Percentiles rank a stretch among this genome's conserved stretches.
phyloP scores from a whole-genome alignment of 2,329 filamentous ascomycete genomes.

The Tolypocladium sp. region DNA sequence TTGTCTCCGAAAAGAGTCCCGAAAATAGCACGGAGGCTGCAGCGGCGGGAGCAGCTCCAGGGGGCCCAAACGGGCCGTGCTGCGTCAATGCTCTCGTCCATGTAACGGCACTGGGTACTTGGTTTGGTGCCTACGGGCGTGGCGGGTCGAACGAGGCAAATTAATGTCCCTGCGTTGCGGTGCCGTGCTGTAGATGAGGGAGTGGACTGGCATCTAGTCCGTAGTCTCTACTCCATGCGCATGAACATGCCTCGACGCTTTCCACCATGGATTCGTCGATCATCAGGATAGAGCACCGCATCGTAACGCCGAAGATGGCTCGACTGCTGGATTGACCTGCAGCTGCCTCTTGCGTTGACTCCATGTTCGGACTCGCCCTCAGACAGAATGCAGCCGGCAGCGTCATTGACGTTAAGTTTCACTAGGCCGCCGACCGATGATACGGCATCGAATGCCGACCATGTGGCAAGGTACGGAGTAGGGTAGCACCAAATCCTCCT shows the following conservation, averaged over 20 bases:
- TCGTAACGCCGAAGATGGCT: background rate
- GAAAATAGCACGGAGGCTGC: background rate
- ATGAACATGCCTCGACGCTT: background rate
- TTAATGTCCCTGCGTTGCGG: background rate
- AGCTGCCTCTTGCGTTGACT: background rate
- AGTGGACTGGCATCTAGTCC: background rate
- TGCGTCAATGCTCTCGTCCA: background rate
- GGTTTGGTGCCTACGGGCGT: background rate
- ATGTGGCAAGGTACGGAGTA: background rate
- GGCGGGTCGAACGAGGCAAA: background rate
- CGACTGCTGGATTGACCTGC: background rate
- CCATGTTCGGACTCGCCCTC: background rate
- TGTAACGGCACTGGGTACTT: background rate
- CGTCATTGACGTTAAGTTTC: background rate
- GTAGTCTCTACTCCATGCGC: too few species aligned
- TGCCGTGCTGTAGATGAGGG: background rate
- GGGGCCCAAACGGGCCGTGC: background rate
- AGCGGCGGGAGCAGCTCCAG: background rate
- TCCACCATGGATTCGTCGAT: background rate
- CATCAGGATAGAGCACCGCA: background rate
- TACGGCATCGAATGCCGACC: background rate
- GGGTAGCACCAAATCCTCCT: background rate
- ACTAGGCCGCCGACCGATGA: background rate
- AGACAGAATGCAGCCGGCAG: too few species aligned
- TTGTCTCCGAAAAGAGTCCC: background rate